Conservation (phyloP, 306 rosid species). For the Parietaria judaica region DNA sequence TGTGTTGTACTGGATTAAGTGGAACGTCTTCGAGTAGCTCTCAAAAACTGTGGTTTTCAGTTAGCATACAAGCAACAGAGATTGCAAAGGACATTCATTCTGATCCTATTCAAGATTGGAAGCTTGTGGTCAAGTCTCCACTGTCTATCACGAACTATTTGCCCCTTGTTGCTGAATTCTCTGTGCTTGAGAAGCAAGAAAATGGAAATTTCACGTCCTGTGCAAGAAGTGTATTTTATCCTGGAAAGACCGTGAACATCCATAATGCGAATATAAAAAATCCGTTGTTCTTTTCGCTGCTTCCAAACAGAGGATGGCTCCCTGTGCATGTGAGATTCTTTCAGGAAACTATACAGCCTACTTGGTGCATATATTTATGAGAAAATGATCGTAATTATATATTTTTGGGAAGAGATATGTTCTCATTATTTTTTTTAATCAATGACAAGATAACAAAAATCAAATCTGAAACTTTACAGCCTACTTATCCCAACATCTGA, state of each 20-base stretch:
- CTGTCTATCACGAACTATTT: constrained; percentile 71
- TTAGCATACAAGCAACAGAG: constrained; percentile 77
- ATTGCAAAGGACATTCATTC: constrained; percentile 85
- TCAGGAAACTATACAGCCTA: constrained; percentile 6
- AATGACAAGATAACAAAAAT: no score
- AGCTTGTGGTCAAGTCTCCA: constrained; percentile 79
- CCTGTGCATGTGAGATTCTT: constrained; percentile 56
- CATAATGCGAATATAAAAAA: constrained; percentile 76
- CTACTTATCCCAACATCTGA: constrained; percentile 1
- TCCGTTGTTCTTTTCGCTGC: constrained; percentile 82
- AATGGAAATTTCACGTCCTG: constrained; percentile 64
- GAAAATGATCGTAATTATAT: no score
- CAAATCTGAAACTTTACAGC: constrained; percentile 3
- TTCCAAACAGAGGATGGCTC: constrained; percentile 96
- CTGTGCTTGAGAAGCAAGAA: constrained; percentile 75
- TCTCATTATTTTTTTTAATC: no score
- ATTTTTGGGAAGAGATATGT: no score
- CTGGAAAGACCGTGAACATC: constrained; percentile 69
- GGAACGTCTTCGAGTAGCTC: constrained; percentile 59
- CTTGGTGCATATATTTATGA: neutral
- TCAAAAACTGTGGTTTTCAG: constrained; percentile 73
- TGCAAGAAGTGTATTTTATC: constrained; percentile 64
- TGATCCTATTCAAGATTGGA: constrained; percentile 96
- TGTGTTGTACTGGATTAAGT: constrained; percentile 56
- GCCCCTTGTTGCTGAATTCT: constrained; percentile 87